phyloP scores from a whole-genome alignment of 176 grass and related monocot genomes.

The Secale cereale region DNA sequence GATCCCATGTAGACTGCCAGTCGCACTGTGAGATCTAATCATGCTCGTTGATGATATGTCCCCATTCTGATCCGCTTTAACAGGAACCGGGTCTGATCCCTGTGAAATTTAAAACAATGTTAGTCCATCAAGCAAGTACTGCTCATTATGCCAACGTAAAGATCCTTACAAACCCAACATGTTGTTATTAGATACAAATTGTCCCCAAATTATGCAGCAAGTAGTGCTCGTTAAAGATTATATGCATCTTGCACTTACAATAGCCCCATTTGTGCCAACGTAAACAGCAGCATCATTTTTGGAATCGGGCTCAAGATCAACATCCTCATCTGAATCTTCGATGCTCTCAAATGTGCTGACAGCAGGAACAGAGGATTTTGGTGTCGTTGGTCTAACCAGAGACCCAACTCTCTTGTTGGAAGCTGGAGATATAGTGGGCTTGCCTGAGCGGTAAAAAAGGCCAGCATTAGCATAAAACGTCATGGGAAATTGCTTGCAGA shows the following conservation, averaged over 20 bases:
- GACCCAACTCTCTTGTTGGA: slow-evolving; percentile 55
- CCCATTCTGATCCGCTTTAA: slow-evolving; percentile 45
- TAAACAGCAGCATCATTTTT: slow-evolving; percentile 48
- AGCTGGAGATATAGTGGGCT: slow-evolving; percentile 38
- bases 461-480: slow-evolving; percentile 1
- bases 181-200: neutral
- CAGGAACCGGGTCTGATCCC: slow-evolving; percentile 43
- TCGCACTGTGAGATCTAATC: slow-evolving; percentile 85
- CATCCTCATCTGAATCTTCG: slow-evolving; percentile 76
- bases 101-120: slow-evolving; percentile 12
- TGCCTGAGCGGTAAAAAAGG: slow-evolving; percentile 27
- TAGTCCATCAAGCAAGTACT: slow-evolving; percentile 2
- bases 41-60: slow-evolving; percentile 66
- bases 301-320: slow-evolving; percentile 47
- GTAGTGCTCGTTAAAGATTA: neutral
- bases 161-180: neutral
- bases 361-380: slow-evolving; percentile 63
- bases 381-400: slow-evolving; percentile 54
- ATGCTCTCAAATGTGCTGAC: slow-evolving; percentile 55
- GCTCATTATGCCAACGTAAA: no score
- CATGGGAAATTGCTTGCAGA: neutral
- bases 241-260: slow-evolving; percentile 51
- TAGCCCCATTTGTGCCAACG: slow-evolving; percentile 47
- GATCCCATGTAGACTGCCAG: slow-evolving; percentile 69
- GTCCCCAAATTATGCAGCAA: neutral